Evolutionary conservation across 352 stramenopile species (phyloP).

Genomic region (Halophytophthora batemanensis): DNA sequence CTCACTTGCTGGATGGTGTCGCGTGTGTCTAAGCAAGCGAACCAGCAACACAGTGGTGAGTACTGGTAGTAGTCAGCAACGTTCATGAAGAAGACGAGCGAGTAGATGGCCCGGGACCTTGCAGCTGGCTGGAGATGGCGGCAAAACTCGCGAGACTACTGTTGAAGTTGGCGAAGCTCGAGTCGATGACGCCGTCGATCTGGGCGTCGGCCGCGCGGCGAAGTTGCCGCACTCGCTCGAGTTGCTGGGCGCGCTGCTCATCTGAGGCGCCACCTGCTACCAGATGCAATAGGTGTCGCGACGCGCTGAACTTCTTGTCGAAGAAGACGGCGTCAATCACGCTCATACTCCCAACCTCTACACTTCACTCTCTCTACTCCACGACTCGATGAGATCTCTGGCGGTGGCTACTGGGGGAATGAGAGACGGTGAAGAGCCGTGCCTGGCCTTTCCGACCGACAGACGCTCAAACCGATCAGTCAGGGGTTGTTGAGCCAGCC

Average conservation of each 20-base stretch:
- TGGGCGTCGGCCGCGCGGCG: constrained; percentile 69
- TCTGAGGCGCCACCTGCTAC: constrained; percentile 67
- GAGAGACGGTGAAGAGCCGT: constrained; percentile 1
- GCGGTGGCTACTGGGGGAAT: neutral
- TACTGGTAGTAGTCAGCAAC: neutral
- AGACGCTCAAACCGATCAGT: neutral
- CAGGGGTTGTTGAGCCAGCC: too few species aligned
- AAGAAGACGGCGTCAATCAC: constrained; percentile 77
- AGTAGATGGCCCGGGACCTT: constrained; percentile 40
- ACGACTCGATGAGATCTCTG: constrained; percentile 23
- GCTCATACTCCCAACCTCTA: constrained; percentile 29
- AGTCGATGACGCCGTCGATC: constrained; percentile 79
- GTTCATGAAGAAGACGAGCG: neutral
- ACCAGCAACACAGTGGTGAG: neutral
- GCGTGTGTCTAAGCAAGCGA: constrained; percentile 42
- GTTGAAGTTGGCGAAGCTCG: constrained; percentile 86
- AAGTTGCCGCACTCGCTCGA: constrained; percentile 54
- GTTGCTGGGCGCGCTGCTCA: constrained; percentile 65
- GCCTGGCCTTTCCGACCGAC: neutral
- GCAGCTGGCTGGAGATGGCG: constrained; percentile 69
- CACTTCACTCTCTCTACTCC: constrained; percentile 4
- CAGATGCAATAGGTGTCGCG: constrained; percentile 78
- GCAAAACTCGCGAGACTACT: constrained; percentile 79
- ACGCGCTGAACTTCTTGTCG: constrained; percentile 82
- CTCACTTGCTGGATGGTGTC: constrained; percentile 66